Conservation (phyloP, 1,284 basidiomycete genomes). For the Trichosporon ovoides region DNA sequence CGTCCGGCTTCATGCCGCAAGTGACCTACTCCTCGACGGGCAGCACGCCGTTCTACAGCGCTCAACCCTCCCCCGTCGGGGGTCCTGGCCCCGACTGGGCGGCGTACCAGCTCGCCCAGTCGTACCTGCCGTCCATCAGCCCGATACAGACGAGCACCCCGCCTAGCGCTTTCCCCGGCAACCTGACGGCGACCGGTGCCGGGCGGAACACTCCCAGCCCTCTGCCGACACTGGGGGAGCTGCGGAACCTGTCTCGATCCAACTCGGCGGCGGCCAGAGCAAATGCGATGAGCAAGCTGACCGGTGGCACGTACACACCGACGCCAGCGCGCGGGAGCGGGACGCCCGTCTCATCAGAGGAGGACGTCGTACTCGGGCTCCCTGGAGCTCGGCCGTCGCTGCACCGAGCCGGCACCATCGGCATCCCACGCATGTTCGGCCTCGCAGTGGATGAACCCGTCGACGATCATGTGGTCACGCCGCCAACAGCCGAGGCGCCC, state of each 20-base stretch:
- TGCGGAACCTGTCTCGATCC: conserved; percentile 43
- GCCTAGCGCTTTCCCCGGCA: conserved; percentile 17
- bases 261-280: conserved; percentile 46
- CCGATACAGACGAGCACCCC: conserved; percentile 19
- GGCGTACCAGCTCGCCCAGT: conserved; percentile 38
- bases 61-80: conserved; percentile 21
- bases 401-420: conserved; percentile 37
- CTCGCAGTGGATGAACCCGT: conserved; percentile 5
- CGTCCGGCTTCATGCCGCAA: conserved; percentile 32
- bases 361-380: conserved; percentile 20
- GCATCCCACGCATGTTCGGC: conserved; percentile 30
- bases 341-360: conserved; percentile 18
- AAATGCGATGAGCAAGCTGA: conserved; percentile 46
- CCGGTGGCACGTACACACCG: conserved; percentile 23
- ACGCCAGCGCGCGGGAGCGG: conserved; percentile 6
- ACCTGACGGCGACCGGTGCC: conserved; percentile 8
- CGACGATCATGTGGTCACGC: conserved; percentile 8
- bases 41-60: conserved; percentile 19
- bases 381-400: conserved; percentile 20
- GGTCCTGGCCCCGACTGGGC: conserved; percentile 33
- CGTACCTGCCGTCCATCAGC: conserved; percentile 38
- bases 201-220: conserved; percentile 43
- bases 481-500: conserved; percentile 6
- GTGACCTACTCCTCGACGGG: conserved; percentile 15
- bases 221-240: conserved; percentile 41